Evolutionary conservation across 2,329 filamentous ascomycete genomes (phyloP).

Genomic region (Xylariomycetidae sp.): DNA sequence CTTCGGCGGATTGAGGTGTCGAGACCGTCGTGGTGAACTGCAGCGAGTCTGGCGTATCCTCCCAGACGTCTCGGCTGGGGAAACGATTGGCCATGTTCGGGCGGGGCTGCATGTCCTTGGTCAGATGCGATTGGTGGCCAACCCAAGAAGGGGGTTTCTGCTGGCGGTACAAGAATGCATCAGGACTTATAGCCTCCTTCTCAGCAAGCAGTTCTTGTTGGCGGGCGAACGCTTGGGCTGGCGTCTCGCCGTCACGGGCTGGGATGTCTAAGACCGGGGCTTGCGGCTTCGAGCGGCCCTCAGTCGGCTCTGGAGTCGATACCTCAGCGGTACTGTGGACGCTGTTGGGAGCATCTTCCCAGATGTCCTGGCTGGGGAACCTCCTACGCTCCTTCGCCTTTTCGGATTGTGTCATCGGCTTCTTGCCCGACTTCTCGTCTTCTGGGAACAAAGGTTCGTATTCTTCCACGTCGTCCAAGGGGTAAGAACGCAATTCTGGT

Average conservation of each 20-base stretch:
- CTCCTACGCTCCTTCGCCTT: conserved; percentile 53
- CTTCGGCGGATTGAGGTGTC: conserved; percentile 41
- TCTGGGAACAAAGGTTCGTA: conserved; percentile 94
- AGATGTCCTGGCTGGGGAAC: conserved; percentile 93
- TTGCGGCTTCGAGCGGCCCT: conserved; percentile 35
- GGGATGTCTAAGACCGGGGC: conserved; percentile 31
- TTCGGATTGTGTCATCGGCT: conserved; percentile 34
- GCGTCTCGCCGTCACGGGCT: conserved; percentile 44
- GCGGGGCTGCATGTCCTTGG: conserved; percentile 41
- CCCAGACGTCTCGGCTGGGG: conserved; percentile 90
- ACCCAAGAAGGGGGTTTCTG: conserved; percentile 45
- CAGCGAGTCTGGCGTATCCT: conserved; percentile 83
- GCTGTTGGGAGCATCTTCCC: conserved; percentile 93
- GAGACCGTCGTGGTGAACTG: conserved; percentile 72
- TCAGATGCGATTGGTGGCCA: conserved; percentile 44
- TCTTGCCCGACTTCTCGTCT: conserved; percentile 50
- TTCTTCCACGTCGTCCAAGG: conserved; percentile 82
- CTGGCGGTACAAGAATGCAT: conserved; percentile 50
- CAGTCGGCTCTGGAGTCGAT: conserved; percentile 67
- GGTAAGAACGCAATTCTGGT: conserved; percentile 57
- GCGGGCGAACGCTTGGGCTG: conserved; percentile 61
- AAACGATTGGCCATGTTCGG: conserved; percentile 66
- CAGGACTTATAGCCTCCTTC: conserved; percentile 41
- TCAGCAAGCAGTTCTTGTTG: conserved; percentile 63
- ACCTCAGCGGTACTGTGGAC: conserved; percentile 76